Conservation (phyloP, 352 stramenopile genomes). For the Phytophthora foliorum region DNA sequence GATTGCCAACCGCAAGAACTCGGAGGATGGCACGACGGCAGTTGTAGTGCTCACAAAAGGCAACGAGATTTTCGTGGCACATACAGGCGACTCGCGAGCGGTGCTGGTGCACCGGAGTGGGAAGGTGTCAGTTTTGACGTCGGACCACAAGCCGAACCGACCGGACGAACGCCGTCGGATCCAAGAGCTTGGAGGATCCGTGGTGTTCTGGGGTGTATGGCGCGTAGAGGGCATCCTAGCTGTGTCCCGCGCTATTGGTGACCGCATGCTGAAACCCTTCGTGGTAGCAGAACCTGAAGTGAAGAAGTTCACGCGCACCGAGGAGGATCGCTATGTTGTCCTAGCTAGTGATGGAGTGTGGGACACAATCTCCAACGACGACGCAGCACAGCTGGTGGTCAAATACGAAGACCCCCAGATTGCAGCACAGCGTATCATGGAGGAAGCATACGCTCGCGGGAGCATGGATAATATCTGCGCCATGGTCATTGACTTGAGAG, state of each 20-base stretch:
- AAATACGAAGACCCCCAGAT: conserved; percentile 75
- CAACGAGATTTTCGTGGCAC: conserved; percentile 88
- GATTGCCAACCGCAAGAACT: conserved; percentile 83
- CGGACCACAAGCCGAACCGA: conserved; percentile 93
- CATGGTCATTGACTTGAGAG: conserved; percentile 91
- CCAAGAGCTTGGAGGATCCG: conserved; percentile 86
- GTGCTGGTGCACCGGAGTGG: conserved; percentile 87
- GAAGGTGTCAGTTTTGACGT: conserved; percentile 82
- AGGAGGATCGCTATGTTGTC: conserved; percentile 86
- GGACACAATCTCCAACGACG: conserved; percentile 92
- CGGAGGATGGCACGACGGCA: conserved; percentile 92
- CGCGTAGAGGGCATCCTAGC: conserved; percentile 95
- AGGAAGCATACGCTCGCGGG: conserved; percentile 85
- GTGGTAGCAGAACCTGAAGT: conserved; percentile 94
- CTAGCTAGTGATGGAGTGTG: conserved; percentile 94
- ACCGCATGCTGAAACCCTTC: conserved; percentile 93
- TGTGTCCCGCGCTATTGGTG: conserved; percentile 93
- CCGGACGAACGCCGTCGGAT: conserved; percentile 92
- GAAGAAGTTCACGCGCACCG: conserved; percentile 64
- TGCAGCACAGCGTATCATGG: conserved; percentile 84
- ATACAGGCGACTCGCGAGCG: conserved; percentile 92
- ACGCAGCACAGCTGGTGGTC: conserved; percentile 80
- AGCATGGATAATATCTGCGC: conserved; percentile 94
- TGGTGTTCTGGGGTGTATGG: conserved; percentile 94
- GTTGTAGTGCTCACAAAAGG: conserved; percentile 83